Percentiles rank a stretch among this genome's conserved stretches.
Evolutionary conservation across 1,284 basidiomycete species (phyloP).

Genomic region (Boletellus deceptivus): DNA sequence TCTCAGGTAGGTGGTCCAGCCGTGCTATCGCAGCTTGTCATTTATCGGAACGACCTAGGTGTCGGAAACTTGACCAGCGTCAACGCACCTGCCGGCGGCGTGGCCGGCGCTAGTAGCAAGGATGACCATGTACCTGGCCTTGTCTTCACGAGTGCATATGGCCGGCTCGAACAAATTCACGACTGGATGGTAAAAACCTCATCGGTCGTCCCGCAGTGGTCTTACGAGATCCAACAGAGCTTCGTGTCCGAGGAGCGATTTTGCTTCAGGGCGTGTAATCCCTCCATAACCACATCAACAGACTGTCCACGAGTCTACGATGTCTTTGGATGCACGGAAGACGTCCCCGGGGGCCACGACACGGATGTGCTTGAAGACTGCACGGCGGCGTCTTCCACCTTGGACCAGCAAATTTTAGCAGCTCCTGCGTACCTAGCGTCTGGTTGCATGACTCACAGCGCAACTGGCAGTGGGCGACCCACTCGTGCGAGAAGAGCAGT

Average conservation of each 20-base stretch:
- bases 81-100: slow-evolving; percentile 62
- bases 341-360: slow-evolving; percentile 66
- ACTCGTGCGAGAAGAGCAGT: slow-evolving; percentile 30
- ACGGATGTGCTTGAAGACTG: slow-evolving; percentile 61
- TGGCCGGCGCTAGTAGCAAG: slow-evolving; percentile 59
- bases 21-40: background rate
- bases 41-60: slow-evolving; percentile 35
- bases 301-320: slow-evolving; percentile 72
- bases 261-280: slow-evolving; percentile 74
- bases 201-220: slow-evolving; percentile 1
- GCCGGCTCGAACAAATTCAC: slow-evolving; percentile 53
- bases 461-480: slow-evolving; percentile 42
- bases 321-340: slow-evolving; percentile 56
- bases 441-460: slow-evolving; percentile 44
- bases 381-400: slow-evolving; percentile 55
- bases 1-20: slow-evolving; percentile 46
- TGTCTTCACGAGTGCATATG: slow-evolving; percentile 72
- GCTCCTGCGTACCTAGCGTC: slow-evolving; percentile 59
- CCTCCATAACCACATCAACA: slow-evolving; percentile 52
- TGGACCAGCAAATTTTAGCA: slow-evolving; percentile 57
- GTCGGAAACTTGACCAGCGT: slow-evolving; percentile 64
- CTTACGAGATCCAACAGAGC: slow-evolving; percentile 39
- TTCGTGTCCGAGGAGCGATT: slow-evolving; percentile 60
- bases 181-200: slow-evolving; percentile 60
- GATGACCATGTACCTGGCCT: slow-evolving; percentile 69